Evolutionary conservation across 352 stramenopile genomes (phyloP), one percentile per base, ranked within the genome.

Genomic region (Achlya hypogyna): DNA sequence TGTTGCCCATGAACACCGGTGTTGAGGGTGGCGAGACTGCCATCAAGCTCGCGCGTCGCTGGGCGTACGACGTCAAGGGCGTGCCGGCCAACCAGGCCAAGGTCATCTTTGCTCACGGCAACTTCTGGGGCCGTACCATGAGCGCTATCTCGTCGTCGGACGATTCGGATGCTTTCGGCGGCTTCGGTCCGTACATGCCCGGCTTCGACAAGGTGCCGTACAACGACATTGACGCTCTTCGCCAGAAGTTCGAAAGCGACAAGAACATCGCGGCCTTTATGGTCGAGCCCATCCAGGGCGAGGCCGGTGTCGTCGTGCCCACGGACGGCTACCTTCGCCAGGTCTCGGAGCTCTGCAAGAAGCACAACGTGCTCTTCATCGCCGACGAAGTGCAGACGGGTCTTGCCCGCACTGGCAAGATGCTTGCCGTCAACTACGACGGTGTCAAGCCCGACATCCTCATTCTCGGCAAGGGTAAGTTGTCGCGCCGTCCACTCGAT

Each of bases 1-100:
- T 99, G 22, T 70, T 99, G 45, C 97, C 97, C 18, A 99, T 99
- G 96, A 99, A 99, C 84, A 99, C 96, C 18, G 97, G 97, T 38
- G 97, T 99, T 8, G 97, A 99, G 76, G 97, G 93, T 20, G 96
- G 96, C 32, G 97, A 99, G 78, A 99, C 97, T 34, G 97, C 97
- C 16, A 86, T 99, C 62, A 99, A 99, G 78, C 81, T 99, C 28
- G 94, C 93, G 25, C 80, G 96, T 53, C 84, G 91, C 59, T 99
- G 97, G 97, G 96, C 92, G 23, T 99, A 99, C 75, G 92, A 98
- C 62, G 80, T 98, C 49, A 99, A 99, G 78, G 89, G 93, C 22
- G 96, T 99, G 42, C 72, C 87, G 2, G 77, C 89, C 40, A 96
- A 98, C 81, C 66, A 96, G 62, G 82, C 86, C 58, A 88, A 89